phyloP scores from a whole-genome alignment of 1,284 basidiomycete genomes.

The Pseudozyma hubeiensis region DNA sequence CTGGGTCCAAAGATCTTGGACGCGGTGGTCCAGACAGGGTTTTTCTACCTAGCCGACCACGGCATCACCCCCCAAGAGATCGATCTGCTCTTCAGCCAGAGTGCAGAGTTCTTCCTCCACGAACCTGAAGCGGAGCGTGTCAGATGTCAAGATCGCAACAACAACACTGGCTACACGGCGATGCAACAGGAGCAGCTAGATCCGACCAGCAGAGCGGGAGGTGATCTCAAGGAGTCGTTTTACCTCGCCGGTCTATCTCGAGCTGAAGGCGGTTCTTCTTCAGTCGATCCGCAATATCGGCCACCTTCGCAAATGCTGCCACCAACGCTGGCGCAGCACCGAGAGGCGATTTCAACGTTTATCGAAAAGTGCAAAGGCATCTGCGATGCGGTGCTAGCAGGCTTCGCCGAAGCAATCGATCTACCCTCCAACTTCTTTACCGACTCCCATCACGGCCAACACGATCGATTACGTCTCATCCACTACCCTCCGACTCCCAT shows the following conservation, averaged over 20 bases:
- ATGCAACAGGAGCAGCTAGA: constrained; percentile 43
- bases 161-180: constrained; percentile 53
- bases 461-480: constrained; percentile 58
- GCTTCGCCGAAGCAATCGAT: constrained; percentile 52
- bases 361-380: constrained; percentile 50
- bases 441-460: constrained; percentile 41
- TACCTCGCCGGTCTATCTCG: constrained; percentile 44
- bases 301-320: constrained; percentile 46
- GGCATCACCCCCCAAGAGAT: constrained; percentile 43
- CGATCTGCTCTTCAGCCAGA: constrained; percentile 40
- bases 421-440: constrained; percentile 32
- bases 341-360: constrained; percentile 27
- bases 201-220: constrained; percentile 24
- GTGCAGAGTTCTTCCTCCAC: constrained; percentile 41
- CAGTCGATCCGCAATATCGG: constrained; percentile 8
- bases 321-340: constrained; percentile 14
- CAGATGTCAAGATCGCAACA: constrained; percentile 22
- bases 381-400: constrained; percentile 38
- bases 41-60: constrained; percentile 60
- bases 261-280: constrained; percentile 4
- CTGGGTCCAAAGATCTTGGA: constrained; percentile 39
- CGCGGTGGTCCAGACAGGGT: constrained; percentile 46
- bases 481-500: constrained; percentile 56
- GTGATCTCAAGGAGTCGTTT: constrained; percentile 64
- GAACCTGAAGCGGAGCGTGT: constrained; percentile 20